Conservation (phyloP, 1,139 yeast species). For the Scheffersomyces titani region DNA sequence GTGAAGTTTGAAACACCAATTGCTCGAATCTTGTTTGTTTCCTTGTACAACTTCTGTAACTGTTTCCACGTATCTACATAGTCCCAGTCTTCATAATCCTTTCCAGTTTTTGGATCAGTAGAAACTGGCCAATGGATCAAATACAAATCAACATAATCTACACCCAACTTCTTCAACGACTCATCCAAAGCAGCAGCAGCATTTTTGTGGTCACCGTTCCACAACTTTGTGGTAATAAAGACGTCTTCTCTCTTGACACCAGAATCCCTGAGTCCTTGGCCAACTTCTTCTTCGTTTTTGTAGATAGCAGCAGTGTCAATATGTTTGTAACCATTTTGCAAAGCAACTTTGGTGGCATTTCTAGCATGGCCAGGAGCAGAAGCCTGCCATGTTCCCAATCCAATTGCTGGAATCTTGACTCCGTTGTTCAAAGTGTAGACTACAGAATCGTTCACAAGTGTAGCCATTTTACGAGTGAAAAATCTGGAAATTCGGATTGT, state of each 20-base stretch:
- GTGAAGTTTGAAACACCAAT: conserved; percentile 84
- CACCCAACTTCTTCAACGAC: conserved; percentile 65
- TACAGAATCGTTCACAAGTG: conserved; percentile 18
- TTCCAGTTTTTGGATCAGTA: conserved; percentile 32
- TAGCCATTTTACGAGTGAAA: conserved; percentile 4
- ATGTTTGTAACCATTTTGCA: conserved; percentile 72
- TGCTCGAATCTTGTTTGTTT: conserved; percentile 60
- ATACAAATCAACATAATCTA: conserved; percentile 82
- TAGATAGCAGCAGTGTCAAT: conserved; percentile 78
- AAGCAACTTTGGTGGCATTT: conserved; percentile 61
- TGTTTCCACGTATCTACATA: conserved; percentile 68
- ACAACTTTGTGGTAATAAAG: conserved; percentile 79
- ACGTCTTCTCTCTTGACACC: conserved; percentile 70
- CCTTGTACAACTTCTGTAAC: conserved; percentile 60
- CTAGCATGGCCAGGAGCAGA: conserved; percentile 53
- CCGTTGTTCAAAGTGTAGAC: conserved; percentile 60
- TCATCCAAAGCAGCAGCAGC: conserved; percentile 60
- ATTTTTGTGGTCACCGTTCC: conserved; percentile 66
- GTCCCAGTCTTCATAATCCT: conserved; percentile 40
- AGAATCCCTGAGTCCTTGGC: conserved; percentile 62
- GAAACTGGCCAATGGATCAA: conserved; percentile 89
- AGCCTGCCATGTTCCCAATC: conserved; percentile 82
- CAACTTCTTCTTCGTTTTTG: conserved; percentile 68
- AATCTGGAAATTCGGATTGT: not conserved
- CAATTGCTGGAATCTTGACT: conserved; percentile 63